These are phyloP conservation scores for Penicillium sp. DNA, from an alignment of 2,329 filamentous ascomycete species.

Conservation along the genomic window DNA sequence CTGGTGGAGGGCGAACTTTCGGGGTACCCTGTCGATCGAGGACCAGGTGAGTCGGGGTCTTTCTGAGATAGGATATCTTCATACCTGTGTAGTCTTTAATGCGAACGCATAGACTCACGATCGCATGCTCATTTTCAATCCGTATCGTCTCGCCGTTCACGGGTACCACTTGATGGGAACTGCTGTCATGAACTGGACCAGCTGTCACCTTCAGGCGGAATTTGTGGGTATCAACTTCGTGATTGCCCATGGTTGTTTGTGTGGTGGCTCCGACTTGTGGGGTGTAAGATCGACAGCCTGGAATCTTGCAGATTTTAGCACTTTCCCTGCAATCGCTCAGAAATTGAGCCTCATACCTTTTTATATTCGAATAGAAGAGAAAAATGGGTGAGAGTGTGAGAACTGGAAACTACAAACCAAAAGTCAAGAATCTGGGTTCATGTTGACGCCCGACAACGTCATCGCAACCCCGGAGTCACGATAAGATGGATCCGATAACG, in stretches of 20 bases:
- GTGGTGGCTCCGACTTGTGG: not conserved
- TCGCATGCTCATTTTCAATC: slow-evolving; percentile 66
- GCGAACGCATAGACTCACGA: slow-evolving; percentile 71
- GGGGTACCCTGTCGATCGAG: slow-evolving; percentile 63
- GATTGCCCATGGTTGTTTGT: not conserved
- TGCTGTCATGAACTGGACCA: slow-evolving; percentile 71
- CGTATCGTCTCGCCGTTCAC: slow-evolving; percentile 70
- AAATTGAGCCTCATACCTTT: too few relatives aligned
- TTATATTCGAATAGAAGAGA: too few relatives aligned
- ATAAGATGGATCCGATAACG: too few relatives aligned
- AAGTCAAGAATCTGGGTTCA: not conserved
- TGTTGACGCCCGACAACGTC: slow-evolving; percentile 17
- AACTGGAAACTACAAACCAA: not conserved
- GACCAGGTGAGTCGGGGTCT: not conserved
- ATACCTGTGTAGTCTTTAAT: slow-evolving; percentile 63
- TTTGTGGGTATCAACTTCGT: slow-evolving; percentile 13
- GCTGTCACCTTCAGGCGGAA: slow-evolving; percentile 83
- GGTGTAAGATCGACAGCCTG: too few relatives aligned
- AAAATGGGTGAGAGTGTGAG: not conserved
- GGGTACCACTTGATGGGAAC: slow-evolving; percentile 71
- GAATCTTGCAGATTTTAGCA: too few relatives aligned
- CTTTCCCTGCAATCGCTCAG: too few relatives aligned
- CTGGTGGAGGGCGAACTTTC: slow-evolving; percentile 67
- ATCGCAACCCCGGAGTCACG: too few relatives aligned
- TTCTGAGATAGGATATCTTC: not conserved